Evolutionary conservation across 768 basidiomycete genomes (phyloP).

Genomic region (Pisolithus albus): DNA sequence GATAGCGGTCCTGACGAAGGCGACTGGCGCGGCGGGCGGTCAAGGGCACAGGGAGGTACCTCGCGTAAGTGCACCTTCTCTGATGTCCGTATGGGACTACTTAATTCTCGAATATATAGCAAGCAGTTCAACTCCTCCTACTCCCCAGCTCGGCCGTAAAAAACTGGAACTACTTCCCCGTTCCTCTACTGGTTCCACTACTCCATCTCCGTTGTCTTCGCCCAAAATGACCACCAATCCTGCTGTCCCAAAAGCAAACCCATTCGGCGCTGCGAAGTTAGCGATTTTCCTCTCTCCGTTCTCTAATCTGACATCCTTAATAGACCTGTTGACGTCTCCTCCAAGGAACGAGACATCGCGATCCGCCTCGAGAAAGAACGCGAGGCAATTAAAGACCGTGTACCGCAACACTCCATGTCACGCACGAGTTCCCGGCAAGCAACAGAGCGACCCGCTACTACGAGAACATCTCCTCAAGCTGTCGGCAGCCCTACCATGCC

Average conservation of each 20-base stretch:
- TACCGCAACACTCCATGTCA: slow-evolving; percentile 35
- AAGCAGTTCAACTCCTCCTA: slow-evolving; percentile 67
- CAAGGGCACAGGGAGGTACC: slow-evolving; percentile 40
- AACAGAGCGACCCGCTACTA: slow-evolving; percentile 37
- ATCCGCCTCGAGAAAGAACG: slow-evolving; percentile 66
- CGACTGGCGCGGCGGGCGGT: slow-evolving; percentile 63
- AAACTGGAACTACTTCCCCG: slow-evolving; percentile 86
- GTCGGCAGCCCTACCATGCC: slow-evolving; percentile 5
- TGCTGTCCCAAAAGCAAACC: slow-evolving; percentile 50
- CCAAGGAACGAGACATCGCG: slow-evolving; percentile 67
- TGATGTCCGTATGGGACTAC: slow-evolving; percentile 2
- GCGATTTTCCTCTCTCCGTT: slow-evolving; percentile 14
- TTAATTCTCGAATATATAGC: slow-evolving; percentile 35
- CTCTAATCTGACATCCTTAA: slow-evolving; percentile 6
- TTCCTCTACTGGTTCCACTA: slow-evolving; percentile 55
- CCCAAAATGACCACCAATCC: slow-evolving; percentile 57
- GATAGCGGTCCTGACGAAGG: slow-evolving; percentile 47
- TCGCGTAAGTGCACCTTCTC: slow-evolving; percentile 50
- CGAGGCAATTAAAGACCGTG: slow-evolving; percentile 33
- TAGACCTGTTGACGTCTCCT: slow-evolving; percentile 80
- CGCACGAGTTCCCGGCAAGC: slow-evolving; percentile 43
- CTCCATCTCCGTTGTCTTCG: slow-evolving; percentile 71
- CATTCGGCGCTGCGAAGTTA: slow-evolving; percentile 84
- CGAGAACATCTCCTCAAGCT: slow-evolving; percentile 27
- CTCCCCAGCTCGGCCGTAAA: slow-evolving; percentile 70